phyloP scores from a whole-genome alignment of 306 rosid genomes.

The Acacia crassicarpa region DNA sequence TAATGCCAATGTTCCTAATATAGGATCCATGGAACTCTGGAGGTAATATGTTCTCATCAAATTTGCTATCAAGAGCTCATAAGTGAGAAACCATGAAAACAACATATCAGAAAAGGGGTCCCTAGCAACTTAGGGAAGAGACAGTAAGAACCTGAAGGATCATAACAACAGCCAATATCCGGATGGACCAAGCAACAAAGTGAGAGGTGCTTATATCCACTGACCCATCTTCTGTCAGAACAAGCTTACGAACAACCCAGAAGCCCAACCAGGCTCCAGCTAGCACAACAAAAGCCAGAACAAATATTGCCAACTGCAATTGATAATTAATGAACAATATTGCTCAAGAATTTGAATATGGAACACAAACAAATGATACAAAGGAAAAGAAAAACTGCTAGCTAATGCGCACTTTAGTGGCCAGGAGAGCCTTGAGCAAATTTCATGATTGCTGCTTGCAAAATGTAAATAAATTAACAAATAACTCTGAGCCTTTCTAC shows the following conservation, averaged over 20 bases:
- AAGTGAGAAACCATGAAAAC: slow-evolving; percentile 24
- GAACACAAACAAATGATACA: slow-evolving; percentile 5
- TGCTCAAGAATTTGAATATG: slow-evolving; percentile 13
- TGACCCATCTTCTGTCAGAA: slow-evolving; percentile 83
- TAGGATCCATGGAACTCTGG: slow-evolving; percentile 82
- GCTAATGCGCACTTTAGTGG: not conserved
- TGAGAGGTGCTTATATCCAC: slow-evolving; percentile 69
- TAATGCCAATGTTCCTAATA: slow-evolving; percentile 65
- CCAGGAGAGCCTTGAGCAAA: not conserved
- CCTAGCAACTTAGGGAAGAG: not conserved
- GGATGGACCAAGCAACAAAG: slow-evolving; percentile 83
- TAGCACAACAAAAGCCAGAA: slow-evolving; percentile 72
- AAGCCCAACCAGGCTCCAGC: slow-evolving; percentile 96
- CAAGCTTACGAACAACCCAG: slow-evolving; percentile 80
- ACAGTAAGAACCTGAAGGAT: slow-evolving; percentile 67
- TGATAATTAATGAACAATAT: slow-evolving; percentile 34
- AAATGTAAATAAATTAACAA: too few relatives aligned
- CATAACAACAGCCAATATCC: slow-evolving; percentile 60
- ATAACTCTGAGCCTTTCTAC: not conserved
- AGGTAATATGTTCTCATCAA: slow-evolving; percentile 36
- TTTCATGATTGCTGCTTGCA: not conserved
- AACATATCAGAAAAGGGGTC: slow-evolving; percentile 11
- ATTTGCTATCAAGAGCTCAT: slow-evolving; percentile 11
- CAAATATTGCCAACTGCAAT: slow-evolving; percentile 81
- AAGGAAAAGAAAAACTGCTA: not conserved